phyloP scores from a whole-genome alignment of 371 early-diverging fungal genomes.

The Mucor saturninus region DNA sequence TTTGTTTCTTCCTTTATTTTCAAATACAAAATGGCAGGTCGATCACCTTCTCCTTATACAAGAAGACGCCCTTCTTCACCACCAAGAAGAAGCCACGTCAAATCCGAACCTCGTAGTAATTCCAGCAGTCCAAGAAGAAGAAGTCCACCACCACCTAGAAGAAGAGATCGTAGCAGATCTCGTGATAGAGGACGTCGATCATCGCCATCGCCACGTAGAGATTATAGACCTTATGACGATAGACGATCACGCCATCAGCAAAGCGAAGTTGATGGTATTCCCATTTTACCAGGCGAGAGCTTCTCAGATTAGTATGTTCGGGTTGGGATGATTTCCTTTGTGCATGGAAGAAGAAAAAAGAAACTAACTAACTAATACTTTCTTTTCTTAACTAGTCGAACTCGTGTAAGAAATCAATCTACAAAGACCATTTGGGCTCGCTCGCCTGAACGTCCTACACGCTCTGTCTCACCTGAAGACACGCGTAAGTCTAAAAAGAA shows the following conservation, averaged over 20 bases:
- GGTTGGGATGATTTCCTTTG: not conserved
- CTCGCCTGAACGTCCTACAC: slow-evolving; percentile 58
- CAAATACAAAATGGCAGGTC: not conserved
- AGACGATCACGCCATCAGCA: not conserved
- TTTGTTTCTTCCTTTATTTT: slow-evolving; percentile 2
- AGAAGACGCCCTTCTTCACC: not conserved
- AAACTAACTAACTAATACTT: not conserved
- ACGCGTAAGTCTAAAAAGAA: slow-evolving; percentile 16
- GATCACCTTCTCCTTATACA: slow-evolving; percentile 8
- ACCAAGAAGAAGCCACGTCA: slow-evolving; percentile 2
- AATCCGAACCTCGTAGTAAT: not conserved
- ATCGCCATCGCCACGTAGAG: slow-evolving; percentile 8
- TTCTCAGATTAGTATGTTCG: slow-evolving; percentile 19
- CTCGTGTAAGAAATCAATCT: slow-evolving; percentile 54
- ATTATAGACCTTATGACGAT: not conserved
- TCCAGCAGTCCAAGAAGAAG: not conserved
- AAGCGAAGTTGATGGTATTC: slow-evolving; percentile 16
- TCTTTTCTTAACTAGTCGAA: slow-evolving; percentile 37
- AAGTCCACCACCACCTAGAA: not conserved
- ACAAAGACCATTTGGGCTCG: slow-evolving; percentile 70
- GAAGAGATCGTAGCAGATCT: slow-evolving; percentile 6
- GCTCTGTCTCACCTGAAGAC: slow-evolving; percentile 41
- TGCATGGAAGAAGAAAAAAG: not conserved
- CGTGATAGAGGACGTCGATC: slow-evolving; percentile 2
- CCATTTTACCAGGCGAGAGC: slow-evolving; percentile 20